phyloP scores from a whole-genome alignment of 768 basidiomycete species.

The Cystoderma amianthinum region DNA sequence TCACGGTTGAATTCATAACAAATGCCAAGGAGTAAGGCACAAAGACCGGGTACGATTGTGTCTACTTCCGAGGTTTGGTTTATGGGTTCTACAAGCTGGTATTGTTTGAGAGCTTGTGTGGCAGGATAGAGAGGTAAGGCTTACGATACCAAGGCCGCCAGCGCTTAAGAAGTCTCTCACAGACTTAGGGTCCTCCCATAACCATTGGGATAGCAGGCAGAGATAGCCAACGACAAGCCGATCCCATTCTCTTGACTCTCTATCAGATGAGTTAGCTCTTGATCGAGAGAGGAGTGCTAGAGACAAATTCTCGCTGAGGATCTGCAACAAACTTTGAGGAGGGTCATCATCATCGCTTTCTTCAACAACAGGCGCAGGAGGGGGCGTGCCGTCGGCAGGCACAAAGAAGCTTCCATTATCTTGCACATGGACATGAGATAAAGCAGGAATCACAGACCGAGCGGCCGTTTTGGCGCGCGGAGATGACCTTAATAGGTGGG shows the following conservation, averaged over 20 bases:
- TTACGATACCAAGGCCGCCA: conserved; percentile 84
- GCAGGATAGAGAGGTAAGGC: conserved; percentile 21
- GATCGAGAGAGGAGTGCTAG: conserved; percentile 76
- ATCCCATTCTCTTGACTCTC: conserved; percentile 85
- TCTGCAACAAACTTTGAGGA: conserved; percentile 70
- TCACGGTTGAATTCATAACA: conserved; percentile 97
- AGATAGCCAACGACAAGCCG: conserved; percentile 83
- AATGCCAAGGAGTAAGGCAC: conserved; percentile 85
- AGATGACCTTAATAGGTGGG: conserved; percentile 70
- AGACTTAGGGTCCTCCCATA: conserved; percentile 91
- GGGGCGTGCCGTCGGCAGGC: conserved; percentile 58
- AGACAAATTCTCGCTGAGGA: conserved; percentile 87
- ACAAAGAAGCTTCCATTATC: conserved; percentile 55
- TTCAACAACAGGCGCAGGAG: conserved; percentile 21
- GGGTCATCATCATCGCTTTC: conserved; percentile 51
- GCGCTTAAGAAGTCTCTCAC: conserved; percentile 88
- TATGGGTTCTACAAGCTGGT: conserved; percentile 86
- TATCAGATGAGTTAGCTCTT: conserved; percentile 56
- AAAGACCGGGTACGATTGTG: conserved; percentile 81
- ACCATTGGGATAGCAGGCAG: conserved; percentile 81
- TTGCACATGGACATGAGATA: conserved; percentile 21
- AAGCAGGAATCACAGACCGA: conserved; percentile 53
- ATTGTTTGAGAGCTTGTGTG: too few species aligned
- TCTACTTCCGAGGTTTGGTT: conserved; percentile 87
- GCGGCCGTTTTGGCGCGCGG: conserved; percentile 58